phyloP scores from a whole-genome alignment of 768 basidiomycete species.

The Macrolepiota dolichaula region DNA sequence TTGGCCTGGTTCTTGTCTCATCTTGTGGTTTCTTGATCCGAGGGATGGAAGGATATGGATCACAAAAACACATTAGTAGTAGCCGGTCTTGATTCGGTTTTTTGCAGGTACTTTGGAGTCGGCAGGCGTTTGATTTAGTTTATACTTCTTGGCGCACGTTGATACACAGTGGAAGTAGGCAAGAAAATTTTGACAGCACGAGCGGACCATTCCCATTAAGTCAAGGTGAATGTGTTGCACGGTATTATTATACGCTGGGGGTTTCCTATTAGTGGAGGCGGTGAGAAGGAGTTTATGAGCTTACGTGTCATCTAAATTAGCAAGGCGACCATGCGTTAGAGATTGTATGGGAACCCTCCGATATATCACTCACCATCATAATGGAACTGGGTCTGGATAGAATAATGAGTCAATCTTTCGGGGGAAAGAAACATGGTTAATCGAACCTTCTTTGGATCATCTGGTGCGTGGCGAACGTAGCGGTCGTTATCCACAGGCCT shows the following conservation, averaged over 20 bases:
- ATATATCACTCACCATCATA: constrained; percentile 61
- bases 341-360: not conserved
- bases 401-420: not conserved
- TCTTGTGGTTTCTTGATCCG: not conserved
- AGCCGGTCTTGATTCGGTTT: not conserved
- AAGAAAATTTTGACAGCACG: not conserved
- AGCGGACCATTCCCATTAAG: not conserved
- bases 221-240: not conserved
- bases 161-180: not conserved
- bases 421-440: not conserved
- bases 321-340: not conserved
- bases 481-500: constrained; percentile 85
- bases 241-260: constrained; percentile 31
- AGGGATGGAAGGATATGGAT: not conserved
- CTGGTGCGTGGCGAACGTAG: constrained; percentile 73
- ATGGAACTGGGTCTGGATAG: constrained; percentile 66
- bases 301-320: constrained; percentile 56
- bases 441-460: constrained; percentile 82
- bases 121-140: not conserved
- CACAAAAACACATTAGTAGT: not conserved
- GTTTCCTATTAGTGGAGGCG: not conserved
- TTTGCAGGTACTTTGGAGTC: not conserved
- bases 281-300: constrained; percentile 21
- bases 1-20: not conserved
- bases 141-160: not conserved